These are phyloP conservation scores for Taiwanofungus camphoratus DNA, from an alignment of 1,284 basidiomycete genomes.

Conservation along the genomic window DNA sequence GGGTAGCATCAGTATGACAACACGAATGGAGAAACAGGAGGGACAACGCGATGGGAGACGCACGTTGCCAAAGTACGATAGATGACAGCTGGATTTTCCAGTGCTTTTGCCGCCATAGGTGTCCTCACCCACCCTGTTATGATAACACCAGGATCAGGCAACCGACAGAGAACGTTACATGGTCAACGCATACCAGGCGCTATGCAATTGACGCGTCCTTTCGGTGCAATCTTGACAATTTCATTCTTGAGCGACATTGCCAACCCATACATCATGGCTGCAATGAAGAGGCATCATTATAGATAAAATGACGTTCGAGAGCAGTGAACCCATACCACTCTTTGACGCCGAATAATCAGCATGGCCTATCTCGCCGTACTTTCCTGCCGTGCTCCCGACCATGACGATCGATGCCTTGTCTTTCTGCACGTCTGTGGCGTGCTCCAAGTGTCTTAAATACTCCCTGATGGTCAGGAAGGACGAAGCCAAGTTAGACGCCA, in stretches of 20 bases:
- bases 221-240: constrained; percentile 70
- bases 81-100: constrained; percentile 39
- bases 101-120: constrained; percentile 46
- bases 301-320: constrained; percentile 1
- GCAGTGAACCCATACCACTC: constrained; percentile 38
- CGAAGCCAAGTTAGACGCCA: constrained; percentile 62
- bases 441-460: constrained; percentile 47
- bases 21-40: neutral
- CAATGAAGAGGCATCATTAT: too few relatives aligned
- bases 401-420: constrained; percentile 56
- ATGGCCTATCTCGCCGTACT: constrained; percentile 66
- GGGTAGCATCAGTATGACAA: neutral
- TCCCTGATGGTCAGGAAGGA: constrained; percentile 62
- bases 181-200: constrained; percentile 44
- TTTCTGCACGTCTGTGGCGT: constrained; percentile 34
- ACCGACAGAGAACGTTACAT: too few relatives aligned
- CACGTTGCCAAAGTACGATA: constrained; percentile 62
- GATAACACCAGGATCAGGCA: too few relatives aligned
- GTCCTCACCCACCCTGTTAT: constrained; percentile 58
- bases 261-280: constrained; percentile 72
- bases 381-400: constrained; percentile 69
- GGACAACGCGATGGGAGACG: constrained; percentile 23
- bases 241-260: constrained; percentile 71
- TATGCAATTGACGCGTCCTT: constrained; percentile 65
- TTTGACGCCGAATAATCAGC: constrained; percentile 59